These are phyloP conservation scores for Podaxis sp. DNA, from an alignment of 768 basidiomycete genomes.

Conservation along the genomic window DNA sequence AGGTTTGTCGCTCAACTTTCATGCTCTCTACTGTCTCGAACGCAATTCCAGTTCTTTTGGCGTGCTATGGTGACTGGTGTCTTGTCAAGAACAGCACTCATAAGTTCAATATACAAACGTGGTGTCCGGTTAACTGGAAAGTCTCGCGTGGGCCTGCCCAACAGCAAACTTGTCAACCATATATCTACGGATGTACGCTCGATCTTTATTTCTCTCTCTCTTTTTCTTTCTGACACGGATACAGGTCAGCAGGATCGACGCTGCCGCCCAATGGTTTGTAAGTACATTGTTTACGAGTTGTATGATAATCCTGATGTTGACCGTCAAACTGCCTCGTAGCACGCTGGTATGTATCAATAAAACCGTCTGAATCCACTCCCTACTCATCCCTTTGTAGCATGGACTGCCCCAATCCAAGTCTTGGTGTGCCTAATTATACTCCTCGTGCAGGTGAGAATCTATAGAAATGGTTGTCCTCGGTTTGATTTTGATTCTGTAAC, in stretches of 20 bases:
- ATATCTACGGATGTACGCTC: conserved; percentile 61
- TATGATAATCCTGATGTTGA: background rate
- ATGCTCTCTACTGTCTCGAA: background rate
- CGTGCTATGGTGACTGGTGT: conserved; percentile 67
- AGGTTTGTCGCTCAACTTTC: conserved; percentile 33
- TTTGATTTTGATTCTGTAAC: background rate
- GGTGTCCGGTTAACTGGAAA: conserved; percentile 64
- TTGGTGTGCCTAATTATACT: conserved; percentile 58
- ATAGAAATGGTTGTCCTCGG: background rate
- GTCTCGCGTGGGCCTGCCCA: conserved; percentile 60
- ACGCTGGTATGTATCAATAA: conserved; percentile 33
- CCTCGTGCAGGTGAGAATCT: conserved; percentile 44
- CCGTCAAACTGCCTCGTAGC: conserved; percentile 24
- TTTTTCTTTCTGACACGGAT: background rate
- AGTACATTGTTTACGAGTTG: conserved; percentile 26
- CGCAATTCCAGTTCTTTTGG: conserved; percentile 57
- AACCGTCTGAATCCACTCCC: background rate
- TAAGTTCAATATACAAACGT: conserved; percentile 69
- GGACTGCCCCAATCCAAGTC: conserved; percentile 71
- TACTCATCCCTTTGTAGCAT: conserved; percentile 29
- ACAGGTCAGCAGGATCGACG: conserved; percentile 56
- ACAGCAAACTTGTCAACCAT: conserved; percentile 58
- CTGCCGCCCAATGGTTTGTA: conserved; percentile 72
- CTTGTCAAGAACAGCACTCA: conserved; percentile 62
- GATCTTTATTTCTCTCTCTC: background rate